These are phyloP conservation scores for Neopestalotiopsis sp. DNA, from an alignment of 2,329 filamentous ascomycete species.

Conservation along the genomic window DNA sequence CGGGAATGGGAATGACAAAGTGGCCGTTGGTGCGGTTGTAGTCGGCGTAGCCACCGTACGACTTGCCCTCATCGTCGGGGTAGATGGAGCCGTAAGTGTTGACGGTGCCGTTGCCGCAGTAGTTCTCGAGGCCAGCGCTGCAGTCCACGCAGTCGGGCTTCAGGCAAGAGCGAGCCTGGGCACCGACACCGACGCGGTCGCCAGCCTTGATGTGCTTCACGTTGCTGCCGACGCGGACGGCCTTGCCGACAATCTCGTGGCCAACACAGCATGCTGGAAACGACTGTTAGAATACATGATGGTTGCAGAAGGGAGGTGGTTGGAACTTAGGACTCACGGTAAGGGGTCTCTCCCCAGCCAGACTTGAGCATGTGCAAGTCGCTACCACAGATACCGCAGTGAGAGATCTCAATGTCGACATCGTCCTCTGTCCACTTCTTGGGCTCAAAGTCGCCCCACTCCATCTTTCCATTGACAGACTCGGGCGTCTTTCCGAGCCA, in stretches of 20 bases:
- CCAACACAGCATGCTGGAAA: slow-evolving; percentile 37
- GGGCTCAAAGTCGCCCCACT: slow-evolving; percentile 59
- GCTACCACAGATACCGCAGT: slow-evolving; percentile 68
- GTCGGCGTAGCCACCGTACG: slow-evolving; percentile 54
- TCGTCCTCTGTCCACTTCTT: slow-evolving; percentile 68
- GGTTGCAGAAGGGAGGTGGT: no score
- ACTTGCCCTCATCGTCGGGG: slow-evolving; percentile 50
- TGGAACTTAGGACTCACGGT: slow-evolving; percentile 12
- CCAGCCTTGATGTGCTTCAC: slow-evolving; percentile 38
- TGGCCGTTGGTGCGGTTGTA: slow-evolving; percentile 25
- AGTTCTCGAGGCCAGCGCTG: slow-evolving; percentile 22
- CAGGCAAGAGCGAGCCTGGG: slow-evolving; percentile 50
- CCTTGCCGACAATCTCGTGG: slow-evolving; percentile 53
- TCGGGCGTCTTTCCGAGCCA: slow-evolving; percentile 47
- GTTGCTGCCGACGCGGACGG: slow-evolving; percentile 43
- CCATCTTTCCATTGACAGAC: slow-evolving; percentile 52
- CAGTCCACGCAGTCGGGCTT: slow-evolving; percentile 27
- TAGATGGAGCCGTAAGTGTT: slow-evolving; percentile 50
- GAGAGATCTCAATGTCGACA: slow-evolving; percentile 65
- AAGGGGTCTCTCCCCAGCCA: slow-evolving; percentile 21
- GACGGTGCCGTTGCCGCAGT: slow-evolving; percentile 31
- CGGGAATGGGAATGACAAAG: slow-evolving; percentile 50
- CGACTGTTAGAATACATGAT: neutral
- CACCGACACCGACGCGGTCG: slow-evolving; percentile 42
- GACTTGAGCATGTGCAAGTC: slow-evolving; percentile 34